Evolutionary conservation across 2,329 filamentous ascomycete species (phyloP), one percentile per base, ranked within the genome.

Genomic region (Diplodia scrobiculata): DNA sequence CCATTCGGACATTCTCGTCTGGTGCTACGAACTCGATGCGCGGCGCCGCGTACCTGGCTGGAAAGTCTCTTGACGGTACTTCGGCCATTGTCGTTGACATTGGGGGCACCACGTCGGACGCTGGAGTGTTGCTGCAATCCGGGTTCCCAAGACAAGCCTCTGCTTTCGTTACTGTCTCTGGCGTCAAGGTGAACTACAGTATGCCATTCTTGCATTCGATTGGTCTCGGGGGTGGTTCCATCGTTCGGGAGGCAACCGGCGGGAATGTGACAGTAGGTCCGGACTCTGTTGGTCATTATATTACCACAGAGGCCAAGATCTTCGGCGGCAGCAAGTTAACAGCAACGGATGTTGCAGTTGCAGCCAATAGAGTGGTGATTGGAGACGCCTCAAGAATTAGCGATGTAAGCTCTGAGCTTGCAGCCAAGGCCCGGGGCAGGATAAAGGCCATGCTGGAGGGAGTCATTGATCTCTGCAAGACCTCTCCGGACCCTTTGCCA

Each of bases 51-150:
- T 82, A 77, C 60, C 68, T 78, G 0, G 71, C 76, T 6, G 75
- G 74, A 5, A 73, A 68, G 74, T 59, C 53, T 7, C 45, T 66
- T 10, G 32, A 51, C 3, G 63, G 63, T 6, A 14, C 52, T n/a
- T 50, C 52, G 10, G 53, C 63, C 25, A 11, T 69, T 41, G 87
- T 89, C 0, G 83, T 89, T 1, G 87, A 90, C 70, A 84, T 90
- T 63, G 87, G 87, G 0, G 87, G 87, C 2, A 90, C 87, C 0
- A 89, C 87, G 0, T 84, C 86, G 0, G 87, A 89, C 69, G 84
- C 88, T 11, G 86, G 87, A 0, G 74, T 88, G 0, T 73, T 90
- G 3, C 79, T 87, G 6, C 79, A 83, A 0, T 88, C 84, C 58
- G 87, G 87, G 0, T 87, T 89, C 59, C 88, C 87, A 0, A 80